phyloP scores from a whole-genome alignment of 2,329 filamentous ascomycete genomes.

The Monilinia aucupariae region DNA sequence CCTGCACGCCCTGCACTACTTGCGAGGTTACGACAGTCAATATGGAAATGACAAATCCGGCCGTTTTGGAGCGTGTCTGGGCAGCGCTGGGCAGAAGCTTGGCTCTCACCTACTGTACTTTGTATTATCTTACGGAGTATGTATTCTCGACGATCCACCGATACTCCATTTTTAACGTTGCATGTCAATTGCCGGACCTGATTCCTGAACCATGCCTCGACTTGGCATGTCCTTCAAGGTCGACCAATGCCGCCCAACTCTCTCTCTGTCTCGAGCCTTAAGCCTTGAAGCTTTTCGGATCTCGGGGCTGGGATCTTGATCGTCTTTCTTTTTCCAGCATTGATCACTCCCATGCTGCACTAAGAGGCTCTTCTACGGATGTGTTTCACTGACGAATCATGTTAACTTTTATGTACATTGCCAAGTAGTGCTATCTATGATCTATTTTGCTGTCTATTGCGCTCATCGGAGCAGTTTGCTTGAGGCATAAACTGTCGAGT shows the following conservation, averaged over 20 bases:
- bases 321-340: not conserved
- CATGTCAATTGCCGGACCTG: conserved; percentile 4
- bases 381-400: not conserved
- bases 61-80: not conserved
- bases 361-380: not conserved
- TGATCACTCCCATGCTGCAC: conserved; percentile 1
- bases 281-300: not conserved
- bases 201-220: not conserved
- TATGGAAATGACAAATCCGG: not conserved
- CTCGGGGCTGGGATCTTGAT: not conserved
- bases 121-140: not conserved
- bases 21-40: not conserved
- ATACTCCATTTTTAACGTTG: not conserved
- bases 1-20: too few species aligned
- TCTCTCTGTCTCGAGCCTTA: not conserved
- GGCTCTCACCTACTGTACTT: not conserved
- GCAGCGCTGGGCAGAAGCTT: not conserved
- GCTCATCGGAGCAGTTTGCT: not conserved
- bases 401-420: not conserved
- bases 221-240: not conserved
- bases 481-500: not conserved
- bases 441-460: not conserved
- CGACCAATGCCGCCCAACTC: conserved; percentile 3
- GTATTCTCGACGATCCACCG: not conserved
- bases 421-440: not conserved